Percentiles rank a stretch among this genome's conserved stretches.
phyloP scores from a whole-genome alignment of 2,329 filamentous ascomycete species.

The Hawksworthiomyces lignivorus region DNA sequence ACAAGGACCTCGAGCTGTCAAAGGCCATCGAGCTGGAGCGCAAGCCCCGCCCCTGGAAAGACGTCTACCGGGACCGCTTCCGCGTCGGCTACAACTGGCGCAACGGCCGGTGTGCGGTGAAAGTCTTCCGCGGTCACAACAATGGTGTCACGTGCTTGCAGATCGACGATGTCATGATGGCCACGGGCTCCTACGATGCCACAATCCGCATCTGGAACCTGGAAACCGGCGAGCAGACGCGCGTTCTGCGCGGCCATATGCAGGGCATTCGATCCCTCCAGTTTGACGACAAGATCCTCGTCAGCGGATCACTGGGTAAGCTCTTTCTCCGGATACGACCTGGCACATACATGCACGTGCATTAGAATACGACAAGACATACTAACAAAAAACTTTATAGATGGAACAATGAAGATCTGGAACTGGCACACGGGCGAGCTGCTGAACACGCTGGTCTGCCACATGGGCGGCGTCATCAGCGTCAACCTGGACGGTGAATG shows the following conservation, averaged over 20 bases:
- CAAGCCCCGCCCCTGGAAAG: conserved; percentile 77
- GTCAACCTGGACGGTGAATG: conserved; percentile 81
- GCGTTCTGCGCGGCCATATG: conserved; percentile 77
- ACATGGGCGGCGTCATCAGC: conserved; percentile 74
- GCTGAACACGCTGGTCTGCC: conserved; percentile 71
- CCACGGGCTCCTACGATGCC: conserved; percentile 89
- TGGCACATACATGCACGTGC: no score
- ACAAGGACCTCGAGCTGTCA: conserved; percentile 12
- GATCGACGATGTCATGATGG: conserved; percentile 77
- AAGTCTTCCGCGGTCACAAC: conserved; percentile 73
- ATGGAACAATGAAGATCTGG: conserved; percentile 86
- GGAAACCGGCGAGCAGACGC: conserved; percentile 74
- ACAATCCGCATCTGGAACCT: conserved; percentile 97
- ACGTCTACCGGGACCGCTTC: conserved; percentile 88
- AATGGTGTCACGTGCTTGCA: conserved; percentile 68
- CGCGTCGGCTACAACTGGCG: conserved; percentile 98
- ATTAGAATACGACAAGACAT: no score
- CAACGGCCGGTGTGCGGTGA: conserved; percentile 79
- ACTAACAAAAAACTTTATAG: no score
- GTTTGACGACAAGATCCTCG: conserved; percentile 85
- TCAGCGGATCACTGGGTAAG: conserved; percentile 65
- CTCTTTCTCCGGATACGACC: no score
- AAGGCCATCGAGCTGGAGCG: conserved; percentile 26
- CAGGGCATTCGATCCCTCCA: conserved; percentile 81
- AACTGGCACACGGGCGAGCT: conserved; percentile 91